Conservation (phyloP, 2,329 filamentous ascomycete species). For the Monosporascus sp. region DNA sequence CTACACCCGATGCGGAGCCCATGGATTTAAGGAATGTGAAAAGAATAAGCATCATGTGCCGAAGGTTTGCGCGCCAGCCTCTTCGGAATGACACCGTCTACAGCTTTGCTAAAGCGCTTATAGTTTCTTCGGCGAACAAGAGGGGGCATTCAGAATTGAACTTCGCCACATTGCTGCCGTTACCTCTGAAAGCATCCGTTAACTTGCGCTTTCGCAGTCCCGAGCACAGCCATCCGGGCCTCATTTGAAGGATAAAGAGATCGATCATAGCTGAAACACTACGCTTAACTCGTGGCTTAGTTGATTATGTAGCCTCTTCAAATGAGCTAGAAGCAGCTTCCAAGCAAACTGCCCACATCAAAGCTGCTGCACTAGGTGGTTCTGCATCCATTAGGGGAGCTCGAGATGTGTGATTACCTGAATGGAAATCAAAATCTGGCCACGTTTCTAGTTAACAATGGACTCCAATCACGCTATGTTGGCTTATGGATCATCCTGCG, state of each 20-base stretch:
- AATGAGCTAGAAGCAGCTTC: neutral
- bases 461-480: too few relatives aligned
- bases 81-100: neutral
- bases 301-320: neutral
- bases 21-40: slow-evolving; percentile 58
- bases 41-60: slow-evolving; percentile 71
- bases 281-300: neutral
- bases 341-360: too few relatives aligned
- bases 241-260: neutral
- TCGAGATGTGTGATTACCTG: too few relatives aligned
- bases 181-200: neutral
- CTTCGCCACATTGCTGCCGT: slow-evolving; percentile 49
- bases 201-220: neutral
- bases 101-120: slow-evolving; percentile 14
- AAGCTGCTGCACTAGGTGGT: neutral
- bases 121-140: slow-evolving; percentile 71
- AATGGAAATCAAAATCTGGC: too few relatives aligned
- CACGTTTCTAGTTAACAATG: too few relatives aligned
- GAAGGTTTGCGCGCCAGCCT: slow-evolving; percentile 54
- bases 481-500: too few relatives aligned
- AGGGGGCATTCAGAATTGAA: slow-evolving; percentile 60
- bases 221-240: neutral
- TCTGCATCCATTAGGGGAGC: neutral
- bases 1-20: slow-evolving; percentile 52
- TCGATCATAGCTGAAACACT: neutral